Conservation (phyloP, 1,284 basidiomycete genomes). For the Apiotrichum porosum region DNA sequence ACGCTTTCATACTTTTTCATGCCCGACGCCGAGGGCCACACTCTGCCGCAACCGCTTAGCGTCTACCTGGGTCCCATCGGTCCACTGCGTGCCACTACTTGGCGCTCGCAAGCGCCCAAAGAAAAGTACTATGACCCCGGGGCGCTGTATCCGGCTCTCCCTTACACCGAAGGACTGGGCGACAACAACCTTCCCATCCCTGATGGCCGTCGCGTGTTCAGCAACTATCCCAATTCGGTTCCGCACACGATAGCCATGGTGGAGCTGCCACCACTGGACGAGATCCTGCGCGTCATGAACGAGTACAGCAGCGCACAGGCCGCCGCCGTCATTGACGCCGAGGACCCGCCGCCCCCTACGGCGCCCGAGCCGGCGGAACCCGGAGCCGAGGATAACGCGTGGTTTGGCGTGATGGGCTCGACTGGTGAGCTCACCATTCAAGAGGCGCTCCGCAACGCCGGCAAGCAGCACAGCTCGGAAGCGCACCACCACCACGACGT, state of each 20-base stretch:
- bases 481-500: not conserved
- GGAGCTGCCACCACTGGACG: constrained; percentile 28
- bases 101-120: constrained; percentile 34
- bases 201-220: constrained; percentile 18
- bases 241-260: constrained; percentile 38
- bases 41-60: constrained; percentile 53
- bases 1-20: constrained; percentile 69
- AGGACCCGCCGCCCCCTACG: not conserved
- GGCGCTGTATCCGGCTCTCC: constrained; percentile 14
- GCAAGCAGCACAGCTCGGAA: not conserved
- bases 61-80: constrained; percentile 86
- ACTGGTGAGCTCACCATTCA: constrained; percentile 27
- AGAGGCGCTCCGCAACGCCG: constrained; percentile 25
- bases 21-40: constrained; percentile 44
- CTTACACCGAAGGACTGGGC: constrained; percentile 6
- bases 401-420: constrained; percentile 14
- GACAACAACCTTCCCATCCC: constrained; percentile 4
- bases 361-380: not conserved
- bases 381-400: constrained; percentile 2
- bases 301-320: not conserved
- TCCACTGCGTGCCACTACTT: constrained; percentile 56
- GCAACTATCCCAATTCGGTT: constrained; percentile 28
- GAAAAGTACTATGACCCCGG: constrained; percentile 20
- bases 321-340: not conserved
- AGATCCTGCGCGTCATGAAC: constrained; percentile 32